Conservation (phyloP, 768 basidiomycete genomes). For the Mrakia gelida region DNA sequence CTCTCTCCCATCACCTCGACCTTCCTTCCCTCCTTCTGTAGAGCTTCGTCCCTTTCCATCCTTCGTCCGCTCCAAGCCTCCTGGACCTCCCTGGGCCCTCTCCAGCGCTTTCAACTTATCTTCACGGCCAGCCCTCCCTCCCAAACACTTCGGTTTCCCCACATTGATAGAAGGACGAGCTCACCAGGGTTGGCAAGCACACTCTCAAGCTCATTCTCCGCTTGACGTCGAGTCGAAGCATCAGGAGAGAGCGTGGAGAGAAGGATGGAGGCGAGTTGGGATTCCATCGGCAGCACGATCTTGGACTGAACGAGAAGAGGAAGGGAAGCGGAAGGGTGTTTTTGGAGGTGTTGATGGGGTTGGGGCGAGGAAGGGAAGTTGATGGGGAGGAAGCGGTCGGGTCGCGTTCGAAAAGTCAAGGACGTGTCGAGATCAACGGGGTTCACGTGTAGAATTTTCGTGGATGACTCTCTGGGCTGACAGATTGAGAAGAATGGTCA, state of each 20-base stretch:
- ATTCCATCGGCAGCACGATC: slow-evolving; percentile 1
- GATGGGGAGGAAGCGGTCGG: not conserved
- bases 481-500: too few relatives aligned
- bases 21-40: not conserved
- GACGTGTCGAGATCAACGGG: not conserved
- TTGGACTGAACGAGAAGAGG: not conserved
- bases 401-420: not conserved
- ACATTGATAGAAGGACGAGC: not conserved
- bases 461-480: too few relatives aligned
- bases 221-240: slow-evolving; percentile 25
- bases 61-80: too few relatives aligned
- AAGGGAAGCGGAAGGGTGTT: not conserved
- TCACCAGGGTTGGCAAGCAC: slow-evolving; percentile 21
- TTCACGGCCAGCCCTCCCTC: not conserved
- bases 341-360: not conserved
- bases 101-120: too few relatives aligned
- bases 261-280: slow-evolving; percentile 26
- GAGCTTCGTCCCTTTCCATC: not conserved
- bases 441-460: too few relatives aligned
- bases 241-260: slow-evolving; percentile 30
- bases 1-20: too few relatives aligned
- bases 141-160: not conserved
- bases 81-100: not conserved
- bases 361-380: not conserved
- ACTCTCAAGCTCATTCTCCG: slow-evolving; percentile 29